Conservation (phyloP, 2,329 filamentous ascomycete genomes). For the Chrysoporthe deuterocubensis region DNA sequence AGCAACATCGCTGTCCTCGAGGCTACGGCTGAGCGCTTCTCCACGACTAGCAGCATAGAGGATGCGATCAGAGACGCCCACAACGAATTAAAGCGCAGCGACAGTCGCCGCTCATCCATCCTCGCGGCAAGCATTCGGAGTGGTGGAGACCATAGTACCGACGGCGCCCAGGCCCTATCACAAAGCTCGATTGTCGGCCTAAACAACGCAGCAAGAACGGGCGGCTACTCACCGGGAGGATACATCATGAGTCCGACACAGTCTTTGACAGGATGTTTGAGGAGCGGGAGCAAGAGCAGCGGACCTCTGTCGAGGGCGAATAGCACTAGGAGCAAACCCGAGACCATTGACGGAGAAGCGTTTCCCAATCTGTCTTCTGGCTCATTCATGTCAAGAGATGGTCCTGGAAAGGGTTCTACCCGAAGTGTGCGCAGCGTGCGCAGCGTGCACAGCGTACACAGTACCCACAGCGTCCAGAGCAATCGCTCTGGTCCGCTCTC, state of each 20-base stretch:
- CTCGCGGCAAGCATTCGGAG: constrained; percentile 52
- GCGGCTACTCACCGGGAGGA: constrained; percentile 71
- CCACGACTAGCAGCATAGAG: constrained; percentile 75
- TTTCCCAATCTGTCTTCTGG: constrained; percentile 31
- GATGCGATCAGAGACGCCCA: constrained; percentile 77
- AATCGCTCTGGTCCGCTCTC: constrained; percentile 53
- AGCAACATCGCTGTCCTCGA: constrained; percentile 76
- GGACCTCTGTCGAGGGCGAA: constrained; percentile 32
- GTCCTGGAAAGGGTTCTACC: constrained; percentile 58
- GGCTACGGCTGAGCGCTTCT: constrained; percentile 74
- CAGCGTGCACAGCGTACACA: constrained; percentile 24
- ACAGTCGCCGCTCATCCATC: constrained; percentile 68
- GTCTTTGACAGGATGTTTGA: constrained; percentile 61
- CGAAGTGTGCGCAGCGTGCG: constrained; percentile 34
- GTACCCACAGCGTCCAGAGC: constrained; percentile 42
- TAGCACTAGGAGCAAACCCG: constrained; percentile 39
- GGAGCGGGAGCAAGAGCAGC: constrained; percentile 60
- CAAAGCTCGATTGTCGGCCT: constrained; percentile 69
- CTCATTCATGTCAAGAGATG: constrained; percentile 50
- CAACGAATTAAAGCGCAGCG: constrained; percentile 70
- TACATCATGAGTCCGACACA: constrained; percentile 70
- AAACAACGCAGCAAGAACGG: constrained; percentile 68
- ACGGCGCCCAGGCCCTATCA: constrained; percentile 30
- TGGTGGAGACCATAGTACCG: constrained; percentile 36
- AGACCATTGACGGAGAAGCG: constrained; percentile 42